A percentile compares a stretch with the other conserved stretches of the same genome.
phyloP scores from a whole-genome alignment of 2,329 filamentous ascomycete species.

The Colletotrichum brevisporum region DNA sequence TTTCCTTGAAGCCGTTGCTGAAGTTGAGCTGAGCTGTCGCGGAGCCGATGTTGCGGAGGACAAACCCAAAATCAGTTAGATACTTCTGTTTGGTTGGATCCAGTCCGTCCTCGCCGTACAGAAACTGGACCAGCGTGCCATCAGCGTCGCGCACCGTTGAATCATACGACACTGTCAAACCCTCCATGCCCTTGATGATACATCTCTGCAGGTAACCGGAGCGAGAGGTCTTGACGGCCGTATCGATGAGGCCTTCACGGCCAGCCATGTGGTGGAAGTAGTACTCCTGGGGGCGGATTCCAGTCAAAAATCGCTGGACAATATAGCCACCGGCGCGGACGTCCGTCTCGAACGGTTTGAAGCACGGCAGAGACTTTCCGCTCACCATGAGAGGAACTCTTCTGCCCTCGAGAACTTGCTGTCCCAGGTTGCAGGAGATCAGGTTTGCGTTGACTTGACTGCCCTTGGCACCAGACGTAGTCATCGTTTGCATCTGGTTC shows the following conservation, averaged over 20 bases:
- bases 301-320: conserved; percentile 96
- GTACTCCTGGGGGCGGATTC: conserved; percentile 96
- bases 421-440: conserved; percentile 97
- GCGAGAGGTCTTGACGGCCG: conserved; percentile 96
- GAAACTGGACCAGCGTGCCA: conserved; percentile 91
- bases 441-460: conserved; percentile 94
- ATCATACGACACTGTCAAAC: conserved; percentile 91
- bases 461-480: conserved; percentile 95
- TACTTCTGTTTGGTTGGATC: conserved; percentile 97
- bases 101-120: conserved; percentile 96
- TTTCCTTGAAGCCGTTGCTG: conserved; percentile 61
- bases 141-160: conserved; percentile 95
- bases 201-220: conserved; percentile 97
- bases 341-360: conserved; percentile 91
- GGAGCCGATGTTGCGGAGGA: conserved; percentile 87
- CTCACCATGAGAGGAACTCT: conserved; percentile 98
- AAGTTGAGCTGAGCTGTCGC: conserved; percentile 84
- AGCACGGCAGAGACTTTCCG: conserved; percentile 95
- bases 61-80: conserved; percentile 89
- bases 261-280: conserved; percentile 99
- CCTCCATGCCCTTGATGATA: conserved; percentile 99
- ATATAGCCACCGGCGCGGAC: conserved; percentile 94
- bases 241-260: conserved; percentile 98
- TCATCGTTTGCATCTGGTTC: conserved; percentile 99
- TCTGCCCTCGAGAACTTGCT: conserved; percentile 95